Conservation (phyloP, 2,329 filamentous ascomycete species). For the Calonectria pteridis region DNA sequence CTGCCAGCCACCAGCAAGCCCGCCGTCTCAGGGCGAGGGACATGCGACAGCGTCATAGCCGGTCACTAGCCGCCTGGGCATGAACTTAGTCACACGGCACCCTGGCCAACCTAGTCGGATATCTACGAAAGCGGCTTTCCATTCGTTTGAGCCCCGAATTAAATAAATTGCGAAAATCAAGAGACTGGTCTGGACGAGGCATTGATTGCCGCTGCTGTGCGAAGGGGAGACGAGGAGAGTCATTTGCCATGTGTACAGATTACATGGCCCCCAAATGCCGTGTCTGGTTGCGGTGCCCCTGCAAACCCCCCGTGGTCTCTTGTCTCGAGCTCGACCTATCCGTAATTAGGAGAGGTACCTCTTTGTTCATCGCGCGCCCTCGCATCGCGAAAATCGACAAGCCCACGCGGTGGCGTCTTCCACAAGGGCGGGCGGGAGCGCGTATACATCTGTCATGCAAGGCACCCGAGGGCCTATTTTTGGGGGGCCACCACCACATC, state of each 20-base stretch:
- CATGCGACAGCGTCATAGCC: slow-evolving; percentile 33
- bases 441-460: slow-evolving; percentile 17
- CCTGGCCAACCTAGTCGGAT: neutral
- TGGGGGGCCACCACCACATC: neutral
- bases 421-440: slow-evolving; percentile 27
- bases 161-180: slow-evolving; percentile 14
- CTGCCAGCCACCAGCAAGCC: slow-evolving; percentile 32
- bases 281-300: neutral
- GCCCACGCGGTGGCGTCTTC: slow-evolving; percentile 28
- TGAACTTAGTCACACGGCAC: slow-evolving; percentile 10
- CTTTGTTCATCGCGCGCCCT: neutral
- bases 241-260: neutral
- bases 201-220: neutral
- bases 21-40: slow-evolving; percentile 32
- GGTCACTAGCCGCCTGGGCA: slow-evolving; percentile 29
- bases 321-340: neutral
- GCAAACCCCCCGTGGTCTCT: neutral
- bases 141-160: slow-evolving; percentile 24
- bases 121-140: slow-evolving; percentile 7
- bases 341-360: neutral
- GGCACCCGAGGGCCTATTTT: slow-evolving; percentile 38
- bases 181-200: neutral
- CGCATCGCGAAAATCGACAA: slow-evolving; percentile 1
- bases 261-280: neutral
- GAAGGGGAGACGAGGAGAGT: neutral